Percentiles rank a stretch among this genome's conserved stretches.
phyloP scores from a whole-genome alignment of 2,329 filamentous ascomycete species.

The Sarocladium strictum region DNA sequence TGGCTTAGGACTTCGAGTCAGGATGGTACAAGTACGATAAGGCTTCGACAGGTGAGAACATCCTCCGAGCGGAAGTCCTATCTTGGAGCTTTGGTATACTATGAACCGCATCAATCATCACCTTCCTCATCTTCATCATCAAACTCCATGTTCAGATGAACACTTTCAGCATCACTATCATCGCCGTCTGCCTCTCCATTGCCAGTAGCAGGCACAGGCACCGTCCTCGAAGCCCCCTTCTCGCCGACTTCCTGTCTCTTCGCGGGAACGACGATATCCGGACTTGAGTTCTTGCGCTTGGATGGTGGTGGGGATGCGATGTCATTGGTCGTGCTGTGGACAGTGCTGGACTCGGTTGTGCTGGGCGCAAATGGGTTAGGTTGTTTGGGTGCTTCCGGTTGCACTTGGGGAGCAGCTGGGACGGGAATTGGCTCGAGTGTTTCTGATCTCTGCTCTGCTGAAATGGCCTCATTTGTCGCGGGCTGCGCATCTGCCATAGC shows the following conservation, averaged over 20 bases:
- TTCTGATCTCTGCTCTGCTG: conserved; percentile 17
- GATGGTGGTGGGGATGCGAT: conserved; percentile 20
- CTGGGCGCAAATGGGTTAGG: conserved; percentile 30
- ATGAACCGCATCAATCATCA: conserved; percentile 21
- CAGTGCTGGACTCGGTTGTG: conserved; percentile 12
- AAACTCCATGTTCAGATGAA: conserved; percentile 54
- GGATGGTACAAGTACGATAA: no score
- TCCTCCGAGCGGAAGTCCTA: background rate
- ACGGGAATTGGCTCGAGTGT: conserved; percentile 13
- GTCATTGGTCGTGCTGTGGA: conserved; percentile 12
- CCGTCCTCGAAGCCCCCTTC: conserved; percentile 11
- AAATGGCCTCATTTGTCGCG: conserved; percentile 21
- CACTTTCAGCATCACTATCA: conserved; percentile 47
- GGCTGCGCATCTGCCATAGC: conserved; percentile 31
- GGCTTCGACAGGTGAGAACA: no score
- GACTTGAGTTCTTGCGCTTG: conserved; percentile 34
- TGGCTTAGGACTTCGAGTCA: no score
- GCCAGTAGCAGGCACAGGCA: background rate
- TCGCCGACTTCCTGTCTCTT: conserved; percentile 35
- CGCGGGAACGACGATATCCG: conserved; percentile 23
- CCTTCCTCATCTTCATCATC: conserved; percentile 45
- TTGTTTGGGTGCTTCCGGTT: conserved; percentile 22
- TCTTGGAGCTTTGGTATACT: conserved; percentile 7
- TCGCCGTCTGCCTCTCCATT: conserved; percentile 23
- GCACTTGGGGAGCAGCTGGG: conserved; percentile 15